A percentile compares a stretch with the other conserved stretches of the same genome.
These are phyloP conservation scores for Candida tetrigidarum DNA, from an alignment of 1,139 yeast genomes.

Conservation along the genomic window DNA sequence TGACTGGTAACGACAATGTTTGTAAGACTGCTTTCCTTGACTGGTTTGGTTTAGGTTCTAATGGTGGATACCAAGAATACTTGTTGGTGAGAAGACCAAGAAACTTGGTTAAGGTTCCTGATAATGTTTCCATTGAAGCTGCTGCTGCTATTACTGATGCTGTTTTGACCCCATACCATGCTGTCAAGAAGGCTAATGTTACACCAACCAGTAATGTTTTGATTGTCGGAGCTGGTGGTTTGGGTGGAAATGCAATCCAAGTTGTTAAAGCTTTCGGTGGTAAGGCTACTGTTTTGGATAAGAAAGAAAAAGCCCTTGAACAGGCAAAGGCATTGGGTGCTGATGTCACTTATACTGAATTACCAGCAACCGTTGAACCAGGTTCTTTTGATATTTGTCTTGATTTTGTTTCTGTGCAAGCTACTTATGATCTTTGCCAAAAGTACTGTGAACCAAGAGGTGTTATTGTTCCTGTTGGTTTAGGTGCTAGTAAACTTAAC, in stretches of 20 bases:
- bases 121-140: constrained; percentile 35
- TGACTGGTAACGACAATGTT: constrained; percentile 39
- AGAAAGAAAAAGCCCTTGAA: constrained; percentile 31
- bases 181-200: constrained; percentile 22
- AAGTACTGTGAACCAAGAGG: constrained; percentile 36
- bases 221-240: constrained; percentile 49
- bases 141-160: constrained; percentile 51
- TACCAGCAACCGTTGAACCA: constrained; percentile 16
- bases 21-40: constrained; percentile 28
- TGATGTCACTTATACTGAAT: constrained; percentile 32
- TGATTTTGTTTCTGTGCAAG: constrained; percentile 46
- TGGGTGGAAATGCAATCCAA: constrained; percentile 49
- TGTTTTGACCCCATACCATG: constrained; percentile 48
- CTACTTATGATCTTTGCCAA: constrained; percentile 35
- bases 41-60: constrained; percentile 35
- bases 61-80: constrained; percentile 51
- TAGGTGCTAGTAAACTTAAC: constrained; percentile 32
- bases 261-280: constrained; percentile 30
- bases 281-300: constrained; percentile 39
- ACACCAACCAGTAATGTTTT: constrained; percentile 37
- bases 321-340: constrained; percentile 41
- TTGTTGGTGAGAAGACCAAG: constrained; percentile 33
- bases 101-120: constrained; percentile 40
- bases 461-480: constrained; percentile 42
- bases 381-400: constrained; percentile 38